phyloP scores from a whole-genome alignment of 805 yeast genomes.

The Blastobotrys peoriensis region DNA sequence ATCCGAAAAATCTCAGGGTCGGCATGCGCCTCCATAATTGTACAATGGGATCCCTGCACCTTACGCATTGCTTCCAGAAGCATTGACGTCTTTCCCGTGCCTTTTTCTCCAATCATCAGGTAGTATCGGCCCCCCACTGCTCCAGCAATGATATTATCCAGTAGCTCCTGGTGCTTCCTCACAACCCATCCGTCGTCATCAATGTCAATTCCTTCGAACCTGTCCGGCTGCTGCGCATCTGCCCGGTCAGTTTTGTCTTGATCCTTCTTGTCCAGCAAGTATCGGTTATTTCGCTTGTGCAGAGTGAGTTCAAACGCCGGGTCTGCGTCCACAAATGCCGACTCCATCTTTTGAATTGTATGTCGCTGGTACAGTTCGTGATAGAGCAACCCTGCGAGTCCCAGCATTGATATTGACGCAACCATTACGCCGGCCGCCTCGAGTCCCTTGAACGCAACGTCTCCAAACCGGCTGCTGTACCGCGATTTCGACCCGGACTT shows the following conservation, averaged over 20 bases:
- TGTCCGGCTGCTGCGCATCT: too few species aligned
- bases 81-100: slow-evolving; percentile 79
- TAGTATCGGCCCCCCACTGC: slow-evolving; percentile 61
- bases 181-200: slow-evolving; percentile 55
- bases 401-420: slow-evolving; percentile 61
- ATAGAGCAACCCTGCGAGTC: slow-evolving; percentile 64
- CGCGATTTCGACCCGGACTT: not conserved
- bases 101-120: slow-evolving; percentile 74
- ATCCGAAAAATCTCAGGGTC: slow-evolving; percentile 79
- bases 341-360: slow-evolving; percentile 57
- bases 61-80: slow-evolving; percentile 64
- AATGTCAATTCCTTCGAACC: not conserved
- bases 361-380: slow-evolving; percentile 55
- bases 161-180: slow-evolving; percentile 57
- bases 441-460: slow-evolving; percentile 15
- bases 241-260: slow-evolving; percentile 24
- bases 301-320: slow-evolving; percentile 55
- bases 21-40: slow-evolving; percentile 74
- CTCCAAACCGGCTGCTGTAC: slow-evolving; percentile 3
- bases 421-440: slow-evolving; percentile 71
- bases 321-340: slow-evolving; percentile 63
- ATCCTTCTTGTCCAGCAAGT: slow-evolving; percentile 20
- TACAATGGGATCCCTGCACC: slow-evolving; percentile 56
- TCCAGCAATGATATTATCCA: slow-evolving; percentile 65
- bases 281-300: slow-evolving; percentile 31